Evolutionary conservation across 2,329 filamentous ascomycete species (phyloP).

Genomic region (Metarhizium album): DNA sequence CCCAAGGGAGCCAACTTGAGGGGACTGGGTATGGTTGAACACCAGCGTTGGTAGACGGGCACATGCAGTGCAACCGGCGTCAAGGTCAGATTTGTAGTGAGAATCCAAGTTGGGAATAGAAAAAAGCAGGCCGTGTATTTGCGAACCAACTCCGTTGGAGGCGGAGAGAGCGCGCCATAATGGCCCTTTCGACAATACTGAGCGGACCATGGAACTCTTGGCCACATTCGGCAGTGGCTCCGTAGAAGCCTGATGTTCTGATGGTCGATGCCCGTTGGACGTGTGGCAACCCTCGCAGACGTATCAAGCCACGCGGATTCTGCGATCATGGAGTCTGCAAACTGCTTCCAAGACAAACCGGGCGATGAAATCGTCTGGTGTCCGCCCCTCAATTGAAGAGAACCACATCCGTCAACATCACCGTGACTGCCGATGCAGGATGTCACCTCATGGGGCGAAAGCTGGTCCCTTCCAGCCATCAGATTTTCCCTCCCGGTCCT

Average conservation of each 20-base stretch:
- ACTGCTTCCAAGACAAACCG: no score
- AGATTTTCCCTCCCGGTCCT: no score
- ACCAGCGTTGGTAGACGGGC: background rate
- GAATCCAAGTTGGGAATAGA: background rate
- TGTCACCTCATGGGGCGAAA: no score
- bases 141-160: no score
- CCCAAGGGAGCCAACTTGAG: background rate
- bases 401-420: no score
- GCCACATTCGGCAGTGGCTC: background rate
- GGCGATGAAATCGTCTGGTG: no score
- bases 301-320: no score
- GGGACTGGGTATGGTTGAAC: background rate
- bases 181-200: background rate
- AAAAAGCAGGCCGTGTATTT: no score
- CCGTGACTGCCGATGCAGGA: no score
- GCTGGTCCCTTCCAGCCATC: no score
- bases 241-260: background rate
- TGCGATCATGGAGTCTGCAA: no score
- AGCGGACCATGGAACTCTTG: background rate
- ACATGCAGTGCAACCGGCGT: slow-evolving; percentile 1
- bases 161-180: background rate
- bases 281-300: background rate
- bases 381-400: no score
- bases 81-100: background rate
- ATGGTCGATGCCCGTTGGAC: background rate